Conservation (phyloP, 805 yeast genomes). For the Candida endomychidarum region DNA sequence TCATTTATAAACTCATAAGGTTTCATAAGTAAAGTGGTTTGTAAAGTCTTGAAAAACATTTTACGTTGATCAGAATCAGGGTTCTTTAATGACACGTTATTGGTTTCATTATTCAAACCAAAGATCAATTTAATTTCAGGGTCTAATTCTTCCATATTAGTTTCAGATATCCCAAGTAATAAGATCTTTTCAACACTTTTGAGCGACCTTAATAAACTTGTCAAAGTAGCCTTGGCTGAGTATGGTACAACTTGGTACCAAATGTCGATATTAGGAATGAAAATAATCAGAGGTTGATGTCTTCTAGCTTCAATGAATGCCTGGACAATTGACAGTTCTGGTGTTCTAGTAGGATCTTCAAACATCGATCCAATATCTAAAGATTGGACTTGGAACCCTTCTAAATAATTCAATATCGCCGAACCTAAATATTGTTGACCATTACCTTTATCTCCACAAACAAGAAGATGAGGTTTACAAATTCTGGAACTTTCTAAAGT, state of each 20-base stretch:
- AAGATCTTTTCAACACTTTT: slow-evolving; percentile 72
- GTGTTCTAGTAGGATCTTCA: slow-evolving; percentile 75
- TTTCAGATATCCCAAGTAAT: slow-evolving; percentile 70
- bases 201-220: slow-evolving; percentile 66
- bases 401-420: slow-evolving; percentile 78
- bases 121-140: slow-evolving; percentile 54
- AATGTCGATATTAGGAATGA: slow-evolving; percentile 77
- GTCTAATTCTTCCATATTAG: slow-evolving; percentile 38
- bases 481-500: slow-evolving; percentile 58
- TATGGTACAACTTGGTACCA: slow-evolving; percentile 71
- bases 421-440: slow-evolving; percentile 87
- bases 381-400: slow-evolving; percentile 86
- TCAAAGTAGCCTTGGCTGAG: slow-evolving; percentile 69
- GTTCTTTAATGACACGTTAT: slow-evolving; percentile 42
- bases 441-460: slow-evolving; percentile 72
- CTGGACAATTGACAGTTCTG: slow-evolving; percentile 83
- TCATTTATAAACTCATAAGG: slow-evolving; percentile 74
- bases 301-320: slow-evolving; percentile 83
- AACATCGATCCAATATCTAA: slow-evolving; percentile 76
- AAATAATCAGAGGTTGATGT: slow-evolving; percentile 84
- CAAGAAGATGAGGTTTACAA: slow-evolving; percentile 76
- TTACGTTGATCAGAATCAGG: slow-evolving; percentile 51
- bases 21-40: slow-evolving; percentile 56
- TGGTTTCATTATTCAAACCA: slow-evolving; percentile 49
- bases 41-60: slow-evolving; percentile 55